Percentiles rank a stretch among this genome's conserved stretches.
Conservation (phyloP, 139 green algal species). For the Chlorella sp. region DNA sequence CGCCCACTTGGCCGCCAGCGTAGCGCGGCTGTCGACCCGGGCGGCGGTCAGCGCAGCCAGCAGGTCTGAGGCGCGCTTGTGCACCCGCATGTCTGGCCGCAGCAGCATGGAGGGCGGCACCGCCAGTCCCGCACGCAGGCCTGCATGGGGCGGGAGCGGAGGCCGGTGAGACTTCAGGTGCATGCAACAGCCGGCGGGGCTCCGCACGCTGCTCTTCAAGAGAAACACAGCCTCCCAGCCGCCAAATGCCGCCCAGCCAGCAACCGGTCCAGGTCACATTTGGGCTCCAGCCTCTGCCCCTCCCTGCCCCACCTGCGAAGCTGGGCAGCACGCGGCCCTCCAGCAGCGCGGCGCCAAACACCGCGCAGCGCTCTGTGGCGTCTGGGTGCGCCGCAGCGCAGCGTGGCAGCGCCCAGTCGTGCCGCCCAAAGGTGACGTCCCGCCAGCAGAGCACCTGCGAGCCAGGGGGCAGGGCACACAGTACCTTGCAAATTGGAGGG, state of each 20-base stretch:
- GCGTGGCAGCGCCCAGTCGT: constrained; percentile 86
- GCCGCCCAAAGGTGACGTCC: constrained; percentile 77
- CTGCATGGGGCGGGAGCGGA: background rate
- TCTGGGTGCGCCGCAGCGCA: constrained; percentile 53
- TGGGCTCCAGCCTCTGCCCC: fast-evolving
- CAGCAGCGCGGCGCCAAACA: constrained; percentile 90
- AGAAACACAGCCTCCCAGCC: no score
- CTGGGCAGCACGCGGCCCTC: constrained; percentile 72
- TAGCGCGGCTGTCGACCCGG: constrained; percentile 48
- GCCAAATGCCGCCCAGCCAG: no score
- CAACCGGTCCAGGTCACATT: no score
- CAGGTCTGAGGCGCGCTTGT: constrained; percentile 71
- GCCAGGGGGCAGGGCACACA: no score
- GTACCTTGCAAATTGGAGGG: no score
- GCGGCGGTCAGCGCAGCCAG: constrained; percentile 50
- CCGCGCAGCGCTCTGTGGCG: constrained; percentile 45
- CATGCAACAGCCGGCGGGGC: background rate
- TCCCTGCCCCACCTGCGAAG: constrained; percentile 6
- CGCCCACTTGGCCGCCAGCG: constrained; percentile 59
- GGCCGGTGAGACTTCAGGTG: background rate
- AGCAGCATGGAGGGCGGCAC: constrained; percentile 55
- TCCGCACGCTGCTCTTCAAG: no score
- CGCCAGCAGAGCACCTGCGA: constrained; percentile 72
- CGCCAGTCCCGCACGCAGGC: constrained; percentile 49
- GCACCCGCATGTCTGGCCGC: constrained; percentile 61